Base-by-base conservation (phyloP, 148 eudicot genomes). In the Mesembryanthemum crystallinum region DNA sequence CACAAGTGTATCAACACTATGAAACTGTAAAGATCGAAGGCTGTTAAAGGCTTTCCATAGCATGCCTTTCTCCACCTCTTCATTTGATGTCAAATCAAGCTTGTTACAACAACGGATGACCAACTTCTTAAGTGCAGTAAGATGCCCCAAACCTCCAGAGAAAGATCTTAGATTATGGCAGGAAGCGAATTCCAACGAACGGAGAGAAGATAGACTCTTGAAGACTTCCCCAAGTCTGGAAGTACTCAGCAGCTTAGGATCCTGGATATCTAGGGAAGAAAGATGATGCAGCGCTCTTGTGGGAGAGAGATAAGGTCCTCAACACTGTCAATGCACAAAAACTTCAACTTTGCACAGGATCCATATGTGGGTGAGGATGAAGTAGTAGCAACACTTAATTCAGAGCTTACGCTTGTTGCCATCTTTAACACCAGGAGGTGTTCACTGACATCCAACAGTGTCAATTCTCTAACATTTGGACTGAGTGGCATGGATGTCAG, bases 1-100 rank as follows among this genome's bases (percentile, higher is more conserved):
- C 28, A 20, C 12, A 10, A 83, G 51, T 27, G 72, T 83, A 5
- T 49, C 67, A 39, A 79, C n/a, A 1, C 0, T 7, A 2, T 0
- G 0, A 0, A 83, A 43, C 3, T 14, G 5, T 62, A 79, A 69
- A 4, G 51, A 69, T 18, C 54, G 74, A 39, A 81, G 77, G 43
- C 35, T 67, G 20, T 49, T 54, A 3, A 81, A 21, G 33, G 74
- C 64, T 67, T 73, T 72, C 80, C 83, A 76, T 33, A 73, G 73
- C 79, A 80, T 58, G 7, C 29, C 72, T 1, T 76, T 68, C 30
- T 24, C 14, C 5, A 3, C 18, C 10, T 24, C 30, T 23, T 74
- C 77, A 63, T 59, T 70, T 12, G 18, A n/a, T 15, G 74, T 33
- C 24, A 81, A 21, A 49, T 77, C 63, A 27, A 81, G 80, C 72